A percentile compares a stretch with the other conserved stretches of the same genome.
Conservation (phyloP, 306 rosid genomes). For the Castanea crenata region DNA sequence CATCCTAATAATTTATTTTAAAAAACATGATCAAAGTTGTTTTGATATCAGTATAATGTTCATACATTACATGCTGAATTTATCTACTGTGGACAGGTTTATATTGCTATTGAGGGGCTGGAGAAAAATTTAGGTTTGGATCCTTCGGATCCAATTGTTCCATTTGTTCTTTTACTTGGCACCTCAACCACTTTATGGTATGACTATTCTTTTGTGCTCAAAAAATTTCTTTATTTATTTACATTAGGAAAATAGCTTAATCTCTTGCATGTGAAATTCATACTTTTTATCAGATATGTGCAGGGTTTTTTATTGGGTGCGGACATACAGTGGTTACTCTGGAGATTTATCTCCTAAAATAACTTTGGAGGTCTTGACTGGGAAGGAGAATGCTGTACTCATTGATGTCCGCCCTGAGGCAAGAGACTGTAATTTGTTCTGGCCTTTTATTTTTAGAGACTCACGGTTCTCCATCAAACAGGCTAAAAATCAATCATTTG, state of each 20-base stretch:
- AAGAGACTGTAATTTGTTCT: conserved; percentile 43
- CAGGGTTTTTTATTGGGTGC: conserved; percentile 81
- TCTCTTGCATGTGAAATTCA: conserved; percentile 37
- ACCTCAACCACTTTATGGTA: conserved; percentile 88
- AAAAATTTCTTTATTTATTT: conserved; percentile 22
- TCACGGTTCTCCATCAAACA: conserved; percentile 7
- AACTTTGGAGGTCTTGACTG: conserved; percentile 71
- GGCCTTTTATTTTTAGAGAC: conserved; percentile 32
- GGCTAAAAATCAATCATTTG: background rate
- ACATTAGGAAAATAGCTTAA: conserved; percentile 15
- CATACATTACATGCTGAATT: conserved; percentile 6
- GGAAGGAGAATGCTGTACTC: conserved; percentile 64
- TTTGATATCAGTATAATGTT: background rate
- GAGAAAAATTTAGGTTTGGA: conserved; percentile 84
- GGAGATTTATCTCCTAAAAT: conserved; percentile 85
- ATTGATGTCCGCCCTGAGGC: conserved; percentile 86
- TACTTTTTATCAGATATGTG: conserved; percentile 72
- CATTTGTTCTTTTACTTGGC: conserved; percentile 65
- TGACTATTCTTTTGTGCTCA: conserved; percentile 37
- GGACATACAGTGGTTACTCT: conserved; percentile 80
- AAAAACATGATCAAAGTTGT: background rate
- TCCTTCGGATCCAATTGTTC: conserved; percentile 86
- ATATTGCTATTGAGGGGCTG: conserved; percentile 53
- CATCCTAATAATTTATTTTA: background rate
- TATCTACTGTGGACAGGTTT: conserved; percentile 49